Conservation (phyloP, 768 basidiomycete species). For the Boletus sp. region DNA sequence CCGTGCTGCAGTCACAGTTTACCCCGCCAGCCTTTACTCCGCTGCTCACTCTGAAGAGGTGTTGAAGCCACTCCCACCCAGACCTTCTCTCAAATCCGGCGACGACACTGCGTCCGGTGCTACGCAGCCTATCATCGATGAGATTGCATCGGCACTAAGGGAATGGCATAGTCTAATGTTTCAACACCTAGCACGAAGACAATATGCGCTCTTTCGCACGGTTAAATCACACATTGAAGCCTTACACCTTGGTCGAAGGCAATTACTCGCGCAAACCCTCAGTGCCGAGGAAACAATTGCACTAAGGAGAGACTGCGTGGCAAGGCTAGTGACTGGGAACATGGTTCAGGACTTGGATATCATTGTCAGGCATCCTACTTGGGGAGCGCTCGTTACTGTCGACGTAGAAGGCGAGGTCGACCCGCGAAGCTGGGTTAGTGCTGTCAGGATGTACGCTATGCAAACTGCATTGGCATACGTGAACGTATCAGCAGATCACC, state of each 20-base stretch:
- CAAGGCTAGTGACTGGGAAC: conserved; percentile 83
- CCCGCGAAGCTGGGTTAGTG: conserved; percentile 80
- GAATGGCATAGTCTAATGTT: conserved; percentile 96
- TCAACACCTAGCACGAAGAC: conserved; percentile 81
- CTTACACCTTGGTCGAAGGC: conserved; percentile 86
- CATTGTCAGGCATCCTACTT: conserved; percentile 92
- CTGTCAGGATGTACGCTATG: conserved; percentile 88
- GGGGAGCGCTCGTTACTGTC: conserved; percentile 87
- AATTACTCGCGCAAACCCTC: conserved; percentile 83
- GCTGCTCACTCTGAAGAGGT: conserved; percentile 63
- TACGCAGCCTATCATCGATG: conserved; percentile 89
- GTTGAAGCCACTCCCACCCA: conserved; percentile 75
- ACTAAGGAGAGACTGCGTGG: conserved; percentile 83
- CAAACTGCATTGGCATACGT: conserved; percentile 81
- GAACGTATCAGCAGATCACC: conserved; percentile 45
- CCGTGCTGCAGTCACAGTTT: conserved; percentile 68
- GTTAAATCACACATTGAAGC: conserved; percentile 89
- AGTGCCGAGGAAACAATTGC: conserved; percentile 81
- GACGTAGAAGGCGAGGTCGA: conserved; percentile 84
- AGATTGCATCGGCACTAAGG: conserved; percentile 92
- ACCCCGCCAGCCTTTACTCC: conserved; percentile 73
- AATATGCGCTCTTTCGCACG: conserved; percentile 84
- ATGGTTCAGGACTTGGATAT: conserved; percentile 90
- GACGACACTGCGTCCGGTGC: conserved; percentile 88
- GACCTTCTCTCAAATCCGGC: conserved; percentile 91